These are phyloP conservation scores for Exophiala phaeomuriformis DNA, from an alignment of 2,329 filamentous ascomycete species.

Conservation along the genomic window DNA sequence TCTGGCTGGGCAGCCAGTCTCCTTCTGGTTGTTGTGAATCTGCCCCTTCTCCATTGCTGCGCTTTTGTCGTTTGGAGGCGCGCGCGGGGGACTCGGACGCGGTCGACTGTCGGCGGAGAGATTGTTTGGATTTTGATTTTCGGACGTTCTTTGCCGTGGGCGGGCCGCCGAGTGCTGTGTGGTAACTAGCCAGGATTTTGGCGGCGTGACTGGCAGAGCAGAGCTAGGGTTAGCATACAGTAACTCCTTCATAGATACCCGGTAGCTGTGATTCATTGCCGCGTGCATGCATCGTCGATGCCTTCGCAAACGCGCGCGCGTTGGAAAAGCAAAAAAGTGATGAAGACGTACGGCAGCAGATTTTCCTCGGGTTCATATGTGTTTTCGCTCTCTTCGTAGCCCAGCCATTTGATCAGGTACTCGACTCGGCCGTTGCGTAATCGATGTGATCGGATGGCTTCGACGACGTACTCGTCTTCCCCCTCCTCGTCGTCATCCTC, in stretches of 20 bases:
- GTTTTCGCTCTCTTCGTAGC: constrained; percentile 39
- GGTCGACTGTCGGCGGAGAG: constrained; percentile 26
- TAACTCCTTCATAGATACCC: too few species aligned
- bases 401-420: constrained; percentile 43
- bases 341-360: constrained; percentile 32
- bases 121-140: constrained; percentile 24
- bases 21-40: constrained; percentile 23
- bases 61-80: constrained; percentile 21
- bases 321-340: not conserved
- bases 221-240: not conserved
- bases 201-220: constrained; percentile 28
- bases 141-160: constrained; percentile 30
- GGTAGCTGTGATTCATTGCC: too few species aligned
- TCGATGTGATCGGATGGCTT: constrained; percentile 7
- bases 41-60: constrained; percentile 20
- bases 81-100: constrained; percentile 16
- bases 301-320: not conserved
- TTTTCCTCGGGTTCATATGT: constrained; percentile 43
- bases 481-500: constrained; percentile 34
- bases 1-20: constrained; percentile 36
- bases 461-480: constrained; percentile 13
- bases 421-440: constrained; percentile 25
- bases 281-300: too few species aligned
- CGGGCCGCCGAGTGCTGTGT: constrained; percentile 34
- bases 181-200: constrained; percentile 38